Base-by-base conservation (phyloP, 371 early-diverging fungal species). In the Mucor mucedo region DNA sequence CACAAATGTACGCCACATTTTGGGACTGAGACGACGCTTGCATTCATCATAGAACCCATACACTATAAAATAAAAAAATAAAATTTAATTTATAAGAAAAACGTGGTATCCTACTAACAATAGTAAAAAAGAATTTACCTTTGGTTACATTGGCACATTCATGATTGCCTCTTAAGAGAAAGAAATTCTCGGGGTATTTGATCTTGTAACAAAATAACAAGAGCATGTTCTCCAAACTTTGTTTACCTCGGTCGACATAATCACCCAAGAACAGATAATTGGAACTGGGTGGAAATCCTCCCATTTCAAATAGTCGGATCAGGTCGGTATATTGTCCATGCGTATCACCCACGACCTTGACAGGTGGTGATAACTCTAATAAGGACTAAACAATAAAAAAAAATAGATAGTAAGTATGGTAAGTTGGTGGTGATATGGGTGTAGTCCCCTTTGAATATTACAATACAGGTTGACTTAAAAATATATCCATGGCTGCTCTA, bases 1-100 rank as follows among this genome's bases (percentile, higher is more conserved):
- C 1, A 96, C 96, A 81, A 99, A 99, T 10, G 90, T 87, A 73
- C 94, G 95, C 99, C 99, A 99, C 60, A 98, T 87, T 68, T 95
- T 95, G 55, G 94, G 82, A 71, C 87, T 95, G 55, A 90, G 91
- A 63, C 99, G 83, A 63, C 99, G 93, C 77, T 98, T 99, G 87
- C 97, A 97, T 82, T 99, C 99, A 76, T 99, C 99, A 77, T 96
- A 99, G 79, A 99, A 99, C 6, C 99, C 99, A 77, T 99, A 99
- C n/a, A 99, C 82, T 74, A 5, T 4, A 21, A 47, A 27, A 47
- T 5, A 27, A 8, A 28, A 29, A 21, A 49, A 52, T 8, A 55
- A 60, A 72, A 79, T 63, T 71, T 82, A 82, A 95, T 83, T 93
- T 86, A 66, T 6, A 35, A 96, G 96, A 73, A 95, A 95, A 80